Conservation (phyloP, 129 eudicot species). For the Chrysanthemum lavandulifolium region DNA sequence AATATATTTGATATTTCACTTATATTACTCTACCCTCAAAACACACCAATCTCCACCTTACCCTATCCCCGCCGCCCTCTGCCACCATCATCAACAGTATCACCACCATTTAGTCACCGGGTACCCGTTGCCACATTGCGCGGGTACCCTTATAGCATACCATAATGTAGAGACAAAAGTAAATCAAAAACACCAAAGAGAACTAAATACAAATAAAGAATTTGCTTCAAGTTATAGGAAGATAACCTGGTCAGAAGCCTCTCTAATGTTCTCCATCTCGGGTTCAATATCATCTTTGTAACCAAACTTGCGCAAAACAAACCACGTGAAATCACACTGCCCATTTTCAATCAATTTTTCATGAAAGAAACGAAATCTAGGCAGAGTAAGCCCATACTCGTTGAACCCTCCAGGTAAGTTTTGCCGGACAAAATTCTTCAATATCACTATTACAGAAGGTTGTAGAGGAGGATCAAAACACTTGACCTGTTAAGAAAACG, state of each 20-base stretch:
- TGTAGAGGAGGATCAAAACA: conserved; percentile 96
- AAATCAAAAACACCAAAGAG: background rate
- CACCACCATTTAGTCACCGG: too few relatives aligned
- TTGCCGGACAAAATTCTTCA: conserved; percentile 88
- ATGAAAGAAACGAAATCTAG: conserved; percentile 89
- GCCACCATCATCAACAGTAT: too few relatives aligned
- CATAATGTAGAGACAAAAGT: background rate
- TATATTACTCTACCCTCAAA: too few relatives aligned
- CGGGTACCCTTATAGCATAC: too few relatives aligned
- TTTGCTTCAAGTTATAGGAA: background rate
- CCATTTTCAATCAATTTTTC: conserved; percentile 91
- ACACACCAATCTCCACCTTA: too few relatives aligned
- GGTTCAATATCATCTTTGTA: conserved; percentile 85
- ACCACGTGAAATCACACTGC: conserved; percentile 88
- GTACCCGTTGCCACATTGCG: too few relatives aligned
- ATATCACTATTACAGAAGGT: conserved; percentile 88
- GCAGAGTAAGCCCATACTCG: conserved; percentile 80
- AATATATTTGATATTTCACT: too few relatives aligned
- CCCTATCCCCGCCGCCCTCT: too few relatives aligned
- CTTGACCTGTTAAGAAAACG: conserved; percentile 57
- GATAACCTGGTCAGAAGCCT: conserved; percentile 82
- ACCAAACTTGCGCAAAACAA: conserved; percentile 79
- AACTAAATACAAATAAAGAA: background rate
- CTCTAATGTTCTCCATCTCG: conserved; percentile 53
- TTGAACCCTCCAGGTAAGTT: conserved; percentile 88